These are phyloP conservation scores for Komagataella kurtzmanii DNA, from an alignment of 805 yeast genomes.

Conservation along the genomic window DNA sequence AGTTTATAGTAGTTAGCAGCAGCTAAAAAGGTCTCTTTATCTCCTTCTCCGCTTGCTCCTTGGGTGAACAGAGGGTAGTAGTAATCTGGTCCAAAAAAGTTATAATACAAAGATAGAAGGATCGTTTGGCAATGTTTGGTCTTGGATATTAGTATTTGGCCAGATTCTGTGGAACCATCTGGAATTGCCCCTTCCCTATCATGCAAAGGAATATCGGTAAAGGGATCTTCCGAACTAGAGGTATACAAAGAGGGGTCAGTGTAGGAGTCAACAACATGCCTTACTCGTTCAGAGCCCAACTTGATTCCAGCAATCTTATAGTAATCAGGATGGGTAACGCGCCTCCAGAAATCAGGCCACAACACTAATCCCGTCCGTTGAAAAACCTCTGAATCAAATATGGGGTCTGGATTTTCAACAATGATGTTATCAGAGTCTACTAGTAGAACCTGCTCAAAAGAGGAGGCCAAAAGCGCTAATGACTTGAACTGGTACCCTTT, in stretches of 20 bases:
- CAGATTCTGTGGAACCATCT: conserved; percentile 42
- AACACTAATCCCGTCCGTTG: conserved; percentile 31
- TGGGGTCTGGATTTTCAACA: conserved; percentile 29
- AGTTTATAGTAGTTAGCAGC: conserved; percentile 30
- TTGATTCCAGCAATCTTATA: conserved; percentile 28
- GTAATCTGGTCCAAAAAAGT: conserved; percentile 34
- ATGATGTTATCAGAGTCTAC: conserved; percentile 42
- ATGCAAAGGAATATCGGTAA: conserved; percentile 26
- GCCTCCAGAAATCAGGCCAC: conserved; percentile 52
- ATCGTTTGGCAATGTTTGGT: conserved; percentile 32
- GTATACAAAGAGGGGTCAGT: conserved; percentile 7
- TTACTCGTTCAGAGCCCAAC: conserved; percentile 17
- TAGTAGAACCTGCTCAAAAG: conserved; percentile 36
- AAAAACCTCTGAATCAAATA: conserved; percentile 48
- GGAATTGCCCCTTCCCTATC: conserved; percentile 40
- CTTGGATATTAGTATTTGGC: conserved; percentile 38
- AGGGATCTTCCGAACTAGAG: neutral
- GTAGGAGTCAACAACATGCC: conserved; percentile 15
- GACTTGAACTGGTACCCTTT: conserved; percentile 36
- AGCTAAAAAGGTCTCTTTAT: conserved; percentile 44
- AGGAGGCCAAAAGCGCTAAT: conserved; percentile 33
- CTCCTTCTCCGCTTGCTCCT: conserved; percentile 42
- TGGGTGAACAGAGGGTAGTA: conserved; percentile 33
- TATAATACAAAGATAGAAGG: conserved; percentile 36
- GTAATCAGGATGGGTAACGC: conserved; percentile 38